Base-by-base conservation (phyloP, 352 stramenopile species). In the Globisporangium carolinianum region DNA sequence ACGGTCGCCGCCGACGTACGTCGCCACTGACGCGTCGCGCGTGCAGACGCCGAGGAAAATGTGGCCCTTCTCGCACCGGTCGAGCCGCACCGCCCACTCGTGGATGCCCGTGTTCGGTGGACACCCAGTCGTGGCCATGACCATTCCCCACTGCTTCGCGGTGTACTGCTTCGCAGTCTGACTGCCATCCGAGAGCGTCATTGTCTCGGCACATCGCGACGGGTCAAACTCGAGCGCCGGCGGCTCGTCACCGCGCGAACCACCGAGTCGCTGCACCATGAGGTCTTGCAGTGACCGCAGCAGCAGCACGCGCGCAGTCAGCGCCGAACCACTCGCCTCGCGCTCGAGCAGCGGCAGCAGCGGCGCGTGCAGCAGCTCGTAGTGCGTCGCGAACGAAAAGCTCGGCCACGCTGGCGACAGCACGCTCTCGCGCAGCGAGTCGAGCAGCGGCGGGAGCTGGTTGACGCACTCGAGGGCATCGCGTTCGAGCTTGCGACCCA, bases 71-170 rank as follows among this genome's bases (percentile, higher is more conserved):
- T 96, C 87, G 46, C 87, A 96, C 35, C 85, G 80, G 65, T 96
- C 83, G 35, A 96, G 71, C 35, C 80, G 74, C 57, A 96, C 87
- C 2, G 79, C 85, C 87, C 87, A 96, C 53, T 95, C 83, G 61
- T 96, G 83, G 58, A 91, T 85, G 32, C 87, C 84, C 14, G 79
- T 89, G 55, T 93, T 95, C 32, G 83, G 83, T 51, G 86, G 75
- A 47, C 81, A 96, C 12, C 77, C 86, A 6, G 83, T 91, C 5
- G 82, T 94, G 42, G 86, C 75, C 72, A 96, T 92, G 11, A 93
- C 85, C 83, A 94, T 95, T 48, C 87, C 87, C 87, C 87, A 96
- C 46, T 96, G 86, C 47, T 96, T 96, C 12, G 86, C 86, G 4
- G 87, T 93, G 60, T 95, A 92, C 68, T 96, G 87, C 52, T 90